Percentiles rank a stretch among this genome's conserved stretches.
Evolutionary conservation across 1,139 yeast genomes (phyloP).

Genomic region (Magnusiomyces clavatus): DNA sequence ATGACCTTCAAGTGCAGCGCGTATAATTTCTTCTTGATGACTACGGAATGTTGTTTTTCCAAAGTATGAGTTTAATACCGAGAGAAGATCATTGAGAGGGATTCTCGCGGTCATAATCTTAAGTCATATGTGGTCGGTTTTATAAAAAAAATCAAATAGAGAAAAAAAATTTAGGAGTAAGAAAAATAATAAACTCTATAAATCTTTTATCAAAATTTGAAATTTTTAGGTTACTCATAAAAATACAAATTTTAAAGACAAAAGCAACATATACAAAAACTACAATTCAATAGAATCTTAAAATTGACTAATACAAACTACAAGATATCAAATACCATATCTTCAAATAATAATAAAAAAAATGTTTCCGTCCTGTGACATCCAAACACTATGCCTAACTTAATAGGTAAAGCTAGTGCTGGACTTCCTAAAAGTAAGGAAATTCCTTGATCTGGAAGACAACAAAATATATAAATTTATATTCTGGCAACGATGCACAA

Average conservation of each 20-base stretch:
- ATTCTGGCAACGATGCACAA: conserved; percentile 34
- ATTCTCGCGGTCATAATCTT: too few relatives aligned
- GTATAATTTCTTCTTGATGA: conserved; percentile 67
- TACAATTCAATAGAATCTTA: too few relatives aligned
- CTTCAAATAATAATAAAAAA: neutral
- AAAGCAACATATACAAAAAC: too few relatives aligned
- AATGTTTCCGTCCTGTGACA: conserved; percentile 36
- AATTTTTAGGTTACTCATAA: too few relatives aligned
- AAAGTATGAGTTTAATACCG: conserved; percentile 17
- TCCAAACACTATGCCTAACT: conserved; percentile 31
- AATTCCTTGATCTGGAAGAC: conserved; percentile 31
- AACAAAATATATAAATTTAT: conserved; percentile 17
- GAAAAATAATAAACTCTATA: too few relatives aligned
- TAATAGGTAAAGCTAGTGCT: conserved; percentile 26
- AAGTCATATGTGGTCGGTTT: neutral
- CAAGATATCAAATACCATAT: too few relatives aligned
- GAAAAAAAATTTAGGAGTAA: neutral
- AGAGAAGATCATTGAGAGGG: neutral
- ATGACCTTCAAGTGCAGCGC: conserved; percentile 56
- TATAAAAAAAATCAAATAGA: neutral
- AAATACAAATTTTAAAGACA: too few relatives aligned
- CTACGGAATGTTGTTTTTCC: conserved; percentile 44
- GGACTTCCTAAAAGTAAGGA: conserved; percentile 37
- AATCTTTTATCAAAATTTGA: too few relatives aligned
- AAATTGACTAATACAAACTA: too few relatives aligned